These are phyloP conservation scores for Colletotrichum australisinense DNA, from an alignment of 2,329 filamentous ascomycete genomes.

Conservation along the genomic window DNA sequence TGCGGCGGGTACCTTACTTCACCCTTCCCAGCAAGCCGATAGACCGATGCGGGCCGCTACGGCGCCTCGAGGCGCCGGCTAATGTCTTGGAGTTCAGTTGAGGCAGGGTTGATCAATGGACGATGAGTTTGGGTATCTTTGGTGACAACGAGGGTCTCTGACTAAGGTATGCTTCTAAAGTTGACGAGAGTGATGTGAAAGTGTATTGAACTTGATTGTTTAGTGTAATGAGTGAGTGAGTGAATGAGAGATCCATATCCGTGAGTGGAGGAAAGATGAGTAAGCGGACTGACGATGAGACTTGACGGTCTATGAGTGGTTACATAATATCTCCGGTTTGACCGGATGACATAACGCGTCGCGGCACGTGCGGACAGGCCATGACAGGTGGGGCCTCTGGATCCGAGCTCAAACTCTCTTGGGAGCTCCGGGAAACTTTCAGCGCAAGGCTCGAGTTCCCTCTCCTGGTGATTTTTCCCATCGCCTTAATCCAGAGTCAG, in stretches of 20 bases:
- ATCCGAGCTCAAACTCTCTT: conserved; percentile 27
- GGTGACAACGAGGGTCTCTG: not conserved
- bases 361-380: conserved; percentile 13
- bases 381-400: not conserved
- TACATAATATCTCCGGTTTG: not conserved
- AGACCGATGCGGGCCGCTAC: conserved; percentile 13
- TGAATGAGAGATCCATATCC: not conserved
- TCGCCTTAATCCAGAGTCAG: conserved; percentile 16
- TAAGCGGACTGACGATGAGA: not conserved
- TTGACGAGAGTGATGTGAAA: not conserved
- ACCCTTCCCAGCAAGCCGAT: not conserved
- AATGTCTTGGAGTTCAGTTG: conserved; percentile 14
- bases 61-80: conserved; percentile 9
- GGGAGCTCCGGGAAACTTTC: conserved; percentile 3
- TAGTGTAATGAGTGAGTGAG: not conserved
- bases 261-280: not conserved
- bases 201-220: not conserved
- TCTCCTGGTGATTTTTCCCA: not conserved
- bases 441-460: not conserved
- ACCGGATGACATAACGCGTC: conserved; percentile 1
- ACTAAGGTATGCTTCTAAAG: not conserved
- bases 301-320: not conserved
- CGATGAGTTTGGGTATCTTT: not conserved
- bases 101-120: not conserved
- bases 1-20: not conserved